Conservation (phyloP, 345 rosid genomes). For the Erucastrum elatum region DNA sequence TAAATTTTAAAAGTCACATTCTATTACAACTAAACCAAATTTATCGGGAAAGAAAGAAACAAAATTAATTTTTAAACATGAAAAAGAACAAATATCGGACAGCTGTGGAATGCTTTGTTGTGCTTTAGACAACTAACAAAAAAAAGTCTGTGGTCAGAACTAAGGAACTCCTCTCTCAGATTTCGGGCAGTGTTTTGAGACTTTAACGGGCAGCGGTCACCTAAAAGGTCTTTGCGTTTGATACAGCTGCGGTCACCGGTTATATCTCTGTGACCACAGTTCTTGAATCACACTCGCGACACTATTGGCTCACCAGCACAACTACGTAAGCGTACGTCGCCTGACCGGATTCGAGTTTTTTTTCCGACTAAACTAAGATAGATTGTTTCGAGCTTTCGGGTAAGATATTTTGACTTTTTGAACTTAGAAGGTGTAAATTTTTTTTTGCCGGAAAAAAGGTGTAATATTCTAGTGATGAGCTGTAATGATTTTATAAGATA, state of each 20-base stretch:
- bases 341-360: not conserved
- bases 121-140: constrained; percentile 32
- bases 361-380: not conserved
- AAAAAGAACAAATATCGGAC: constrained; percentile 25
- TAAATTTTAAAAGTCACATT: constrained; percentile 29
- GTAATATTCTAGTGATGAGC: not conserved
- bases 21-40: not conserved
- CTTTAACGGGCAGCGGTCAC: constrained; percentile 31
- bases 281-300: not conserved
- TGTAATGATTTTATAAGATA: not conserved
- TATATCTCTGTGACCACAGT: constrained; percentile 16
- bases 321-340: constrained; percentile 1
- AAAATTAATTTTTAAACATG: not conserved
- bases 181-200: constrained; percentile 36
- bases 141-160: constrained; percentile 36
- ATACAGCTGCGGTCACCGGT: constrained; percentile 38
- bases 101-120: constrained; percentile 44
- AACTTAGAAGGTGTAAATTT: not conserved
- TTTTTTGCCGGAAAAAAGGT: not conserved
- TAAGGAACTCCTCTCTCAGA: constrained; percentile 32
- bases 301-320: constrained; percentile 15
- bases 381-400: not conserved
- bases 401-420: not conserved
- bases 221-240: constrained; percentile 12
- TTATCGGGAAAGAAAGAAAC: not conserved